Percentiles rank a stretch among this genome's conserved stretches.
Conservation (phyloP, 1,284 basidiomycete species). For the Xanthoconium separans region DNA sequence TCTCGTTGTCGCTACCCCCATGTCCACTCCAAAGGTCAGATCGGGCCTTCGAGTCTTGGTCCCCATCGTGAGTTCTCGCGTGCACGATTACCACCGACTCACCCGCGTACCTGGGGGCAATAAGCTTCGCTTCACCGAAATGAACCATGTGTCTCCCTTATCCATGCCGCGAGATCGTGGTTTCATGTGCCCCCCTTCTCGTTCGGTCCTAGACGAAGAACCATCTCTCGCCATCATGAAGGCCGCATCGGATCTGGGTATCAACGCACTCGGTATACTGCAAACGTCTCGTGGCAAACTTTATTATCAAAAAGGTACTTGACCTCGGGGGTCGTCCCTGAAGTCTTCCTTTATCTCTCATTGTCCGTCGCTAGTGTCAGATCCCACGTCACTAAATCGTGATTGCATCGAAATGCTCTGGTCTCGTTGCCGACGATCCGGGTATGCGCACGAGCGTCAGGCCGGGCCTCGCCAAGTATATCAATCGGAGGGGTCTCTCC, state of each 20-base stretch:
- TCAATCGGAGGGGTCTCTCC: conserved; percentile 44
- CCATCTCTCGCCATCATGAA: conserved; percentile 40
- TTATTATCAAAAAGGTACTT: conserved; percentile 43
- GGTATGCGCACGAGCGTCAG: not conserved
- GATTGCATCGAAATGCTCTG: conserved; percentile 42
- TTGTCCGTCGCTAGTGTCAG: conserved; percentile 36
- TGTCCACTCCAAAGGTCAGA: conserved; percentile 19
- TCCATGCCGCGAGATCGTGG: not conserved
- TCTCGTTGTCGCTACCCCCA: not conserved
- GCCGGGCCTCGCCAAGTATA: conserved; percentile 31
- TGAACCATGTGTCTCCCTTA: conserved; percentile 33
- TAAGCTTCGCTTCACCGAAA: conserved; percentile 42
- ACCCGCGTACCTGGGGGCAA: conserved; percentile 39
- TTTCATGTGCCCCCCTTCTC: not conserved
- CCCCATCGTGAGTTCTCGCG: conserved; percentile 35
- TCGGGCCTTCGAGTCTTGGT: conserved; percentile 49
- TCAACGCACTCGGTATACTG: conserved; percentile 51
- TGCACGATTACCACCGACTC: not conserved
- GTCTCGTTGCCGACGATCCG: conserved; percentile 18
- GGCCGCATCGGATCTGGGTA: conserved; percentile 45
- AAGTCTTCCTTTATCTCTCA: not conserved
- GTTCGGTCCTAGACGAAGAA: conserved; percentile 44
- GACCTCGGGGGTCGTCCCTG: not conserved
- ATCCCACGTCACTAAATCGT: conserved; percentile 54
- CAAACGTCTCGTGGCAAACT: conserved; percentile 49